phyloP scores from a whole-genome alignment of 345 rosid genomes.

The Camelina hispida region DNA sequence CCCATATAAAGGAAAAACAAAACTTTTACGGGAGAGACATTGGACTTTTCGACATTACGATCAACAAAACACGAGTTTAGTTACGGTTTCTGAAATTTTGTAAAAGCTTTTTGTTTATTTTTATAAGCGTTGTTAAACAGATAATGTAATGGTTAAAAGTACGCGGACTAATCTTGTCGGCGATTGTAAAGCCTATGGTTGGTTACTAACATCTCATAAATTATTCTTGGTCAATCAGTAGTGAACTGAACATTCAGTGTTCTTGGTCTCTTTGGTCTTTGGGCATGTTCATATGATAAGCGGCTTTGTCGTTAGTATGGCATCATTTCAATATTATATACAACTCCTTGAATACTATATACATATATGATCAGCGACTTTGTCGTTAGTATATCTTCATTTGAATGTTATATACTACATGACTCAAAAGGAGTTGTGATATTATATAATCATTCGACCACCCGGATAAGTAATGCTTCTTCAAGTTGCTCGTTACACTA shows the following conservation, averaged over 20 bases:
- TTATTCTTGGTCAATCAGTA: background rate
- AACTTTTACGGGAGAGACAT: background rate
- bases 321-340: background rate
- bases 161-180: too few species aligned
- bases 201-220: background rate
- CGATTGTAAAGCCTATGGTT: too few species aligned
- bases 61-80: background rate
- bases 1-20: background rate
- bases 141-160: too few species aligned
- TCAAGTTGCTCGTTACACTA: conserved; percentile 14
- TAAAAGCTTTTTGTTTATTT: too few species aligned
- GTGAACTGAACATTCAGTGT: conserved; percentile 1
- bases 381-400: background rate
- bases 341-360: too few species aligned
- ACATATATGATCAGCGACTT: background rate
- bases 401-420: background rate
- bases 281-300: background rate
- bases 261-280: conserved; percentile 5
- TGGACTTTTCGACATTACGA: background rate
- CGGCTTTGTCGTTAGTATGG: background rate
- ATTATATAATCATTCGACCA: background rate
- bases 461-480: background rate
- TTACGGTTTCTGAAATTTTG: too few species aligned
- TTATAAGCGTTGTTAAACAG: too few species aligned
- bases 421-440: conserved; percentile 1